Evolutionary conservation across 305 asterid species (phyloP), one percentile per base, ranked within the genome.

Genomic region (Fraxinus angustifolia): DNA sequence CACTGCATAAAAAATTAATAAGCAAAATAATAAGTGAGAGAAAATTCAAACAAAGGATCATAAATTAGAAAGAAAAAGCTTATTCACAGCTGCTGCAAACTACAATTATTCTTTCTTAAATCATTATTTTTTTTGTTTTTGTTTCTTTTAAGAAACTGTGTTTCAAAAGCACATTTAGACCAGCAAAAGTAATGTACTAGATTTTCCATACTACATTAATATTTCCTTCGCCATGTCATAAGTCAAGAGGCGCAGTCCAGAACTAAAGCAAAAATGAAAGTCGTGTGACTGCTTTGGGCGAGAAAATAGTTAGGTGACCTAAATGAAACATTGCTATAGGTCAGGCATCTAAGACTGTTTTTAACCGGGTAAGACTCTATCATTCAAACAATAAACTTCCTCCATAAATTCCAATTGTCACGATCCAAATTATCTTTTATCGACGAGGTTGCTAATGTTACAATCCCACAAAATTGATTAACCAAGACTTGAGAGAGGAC

Each of bases 1-100:
- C 99, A 96, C 99, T 95, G 93, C 91, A 89, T 17, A 10, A 53
- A 35, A 67, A 68, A 70, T 45, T 8, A 26, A 48, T 3, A 36
- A 26, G 71, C 71, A 76, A 19, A 60, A 7, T 31, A 73, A 71
- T n/a, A 36, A 72, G 38, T 31, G 33, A 40, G 48, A 75, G 12
- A 78, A 72, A 35, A 72, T 34, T 36, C 30, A 65, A 34, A 70
- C 7, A 5, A 31, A 78, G 19, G 77, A 73, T n/a, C 75, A 78
- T n/a, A 36, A 21, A 45, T 34, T n/a, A 31, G 62, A 73, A 71
- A 34, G 23, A 71, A 33, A 31, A 34, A n/a, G 76, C 45, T n/a
- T 10, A 71, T 33, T 71, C 34, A 33, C 42, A 71, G 76, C 74
- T 2, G 17, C 38, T 4, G 36, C 19, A 62, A 62, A 21, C 71